Conservation (phyloP, 495 filamentous ascomycete species). For the Neurospora sublineolata region DNA sequence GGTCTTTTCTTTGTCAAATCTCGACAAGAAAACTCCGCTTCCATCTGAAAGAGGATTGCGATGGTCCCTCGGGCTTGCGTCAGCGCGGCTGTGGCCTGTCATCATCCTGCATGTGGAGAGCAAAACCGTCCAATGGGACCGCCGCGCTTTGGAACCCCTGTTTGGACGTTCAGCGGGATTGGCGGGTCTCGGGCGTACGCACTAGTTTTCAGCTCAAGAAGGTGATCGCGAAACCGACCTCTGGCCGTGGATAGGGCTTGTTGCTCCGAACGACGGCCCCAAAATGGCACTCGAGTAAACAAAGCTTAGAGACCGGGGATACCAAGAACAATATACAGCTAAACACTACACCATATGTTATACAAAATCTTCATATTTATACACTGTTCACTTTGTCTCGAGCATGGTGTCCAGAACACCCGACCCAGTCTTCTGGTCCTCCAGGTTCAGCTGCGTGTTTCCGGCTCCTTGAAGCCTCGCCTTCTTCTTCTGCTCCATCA, state of each 20-base stretch:
- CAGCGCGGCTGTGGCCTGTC: not conserved
- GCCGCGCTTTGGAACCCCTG: not conserved
- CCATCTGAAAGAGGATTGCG: not conserved
- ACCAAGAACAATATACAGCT: not conserved
- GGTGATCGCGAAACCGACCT: not conserved
- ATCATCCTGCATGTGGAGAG: not conserved
- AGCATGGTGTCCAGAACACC: not conserved
- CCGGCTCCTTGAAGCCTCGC: not conserved
- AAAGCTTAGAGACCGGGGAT: not conserved
- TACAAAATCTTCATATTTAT: not conserved
- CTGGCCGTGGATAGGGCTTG: not conserved
- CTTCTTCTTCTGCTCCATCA: slow-evolving; percentile 19
- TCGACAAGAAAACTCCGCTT: not conserved
- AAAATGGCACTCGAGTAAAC: not conserved
- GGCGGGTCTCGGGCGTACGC: not conserved
- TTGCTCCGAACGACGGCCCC: not conserved
- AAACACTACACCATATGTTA: not conserved
- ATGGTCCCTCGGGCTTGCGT: not conserved
- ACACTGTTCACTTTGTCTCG: not conserved
- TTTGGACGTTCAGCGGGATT: not conserved
- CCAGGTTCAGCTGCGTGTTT: not conserved
- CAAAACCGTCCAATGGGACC: not conserved
- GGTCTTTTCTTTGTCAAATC: not conserved
- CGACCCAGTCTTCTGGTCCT: not conserved
- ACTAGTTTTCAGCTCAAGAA: not conserved